phyloP scores from a whole-genome alignment of 2,329 filamentous ascomycete genomes.

The Fusarium veterinarium region DNA sequence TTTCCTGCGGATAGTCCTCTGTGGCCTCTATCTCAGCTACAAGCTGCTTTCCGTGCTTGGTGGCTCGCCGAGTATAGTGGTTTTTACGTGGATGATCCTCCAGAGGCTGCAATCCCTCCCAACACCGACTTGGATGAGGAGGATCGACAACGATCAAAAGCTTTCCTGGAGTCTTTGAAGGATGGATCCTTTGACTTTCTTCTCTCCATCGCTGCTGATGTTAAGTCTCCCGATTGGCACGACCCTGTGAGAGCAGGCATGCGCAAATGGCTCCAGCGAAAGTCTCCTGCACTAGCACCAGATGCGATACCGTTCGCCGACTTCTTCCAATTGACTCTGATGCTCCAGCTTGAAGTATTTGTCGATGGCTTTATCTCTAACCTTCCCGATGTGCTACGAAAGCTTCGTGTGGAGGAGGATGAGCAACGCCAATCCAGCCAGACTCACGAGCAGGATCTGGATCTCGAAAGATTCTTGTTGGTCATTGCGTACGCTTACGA shows the following conservation, averaged over 20 bases:
- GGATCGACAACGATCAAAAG: slow-evolving; percentile 75
- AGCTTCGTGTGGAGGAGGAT: slow-evolving; percentile 88
- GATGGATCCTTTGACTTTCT: slow-evolving; percentile 95
- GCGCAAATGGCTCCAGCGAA: slow-evolving; percentile 83
- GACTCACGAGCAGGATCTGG: slow-evolving; percentile 73
- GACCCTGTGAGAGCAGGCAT: slow-evolving; percentile 87
- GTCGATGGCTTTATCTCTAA: slow-evolving; percentile 95
- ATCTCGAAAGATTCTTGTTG: slow-evolving; percentile 90
- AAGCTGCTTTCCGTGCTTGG: slow-evolving; percentile 82
- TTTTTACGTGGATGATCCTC: slow-evolving; percentile 81
- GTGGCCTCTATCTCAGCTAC: slow-evolving; percentile 80
- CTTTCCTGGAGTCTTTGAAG: slow-evolving; percentile 81
- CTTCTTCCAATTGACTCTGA: slow-evolving; percentile 78
- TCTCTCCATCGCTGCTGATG: slow-evolving; percentile 83
- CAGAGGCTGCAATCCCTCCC: slow-evolving; percentile 65
- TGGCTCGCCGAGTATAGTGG: slow-evolving; percentile 96
- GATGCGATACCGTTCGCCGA: slow-evolving; percentile 77
- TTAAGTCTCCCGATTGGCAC: slow-evolving; percentile 84
- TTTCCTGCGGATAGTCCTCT: slow-evolving; percentile 73
- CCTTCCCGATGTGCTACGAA: slow-evolving; percentile 90
- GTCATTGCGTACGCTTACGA: slow-evolving; percentile 94
- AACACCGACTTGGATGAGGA: slow-evolving; percentile 76
- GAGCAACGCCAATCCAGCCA: slow-evolving; percentile 80
- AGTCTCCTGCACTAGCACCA: slow-evolving; percentile 75
- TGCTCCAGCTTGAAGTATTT: slow-evolving; percentile 86